Evolutionary conservation across 164 flowering plant species (phyloP).

Genomic region (Amborella trichopoda): DNA sequence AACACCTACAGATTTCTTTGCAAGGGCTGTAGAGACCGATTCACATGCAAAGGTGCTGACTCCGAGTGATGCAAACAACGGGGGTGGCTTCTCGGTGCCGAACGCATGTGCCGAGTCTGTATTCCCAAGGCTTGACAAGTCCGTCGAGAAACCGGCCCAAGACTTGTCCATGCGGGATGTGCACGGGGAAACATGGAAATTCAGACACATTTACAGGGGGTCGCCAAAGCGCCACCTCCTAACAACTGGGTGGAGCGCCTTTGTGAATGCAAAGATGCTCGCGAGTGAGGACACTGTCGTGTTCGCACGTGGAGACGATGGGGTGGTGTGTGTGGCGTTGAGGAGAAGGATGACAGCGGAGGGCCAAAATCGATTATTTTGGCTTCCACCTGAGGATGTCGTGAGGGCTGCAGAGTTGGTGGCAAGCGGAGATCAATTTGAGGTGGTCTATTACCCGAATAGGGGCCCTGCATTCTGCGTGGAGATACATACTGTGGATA

Average conservation of each 20-base stretch:
- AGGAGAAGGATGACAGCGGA: constrained; percentile 16
- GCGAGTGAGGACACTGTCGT: constrained; percentile 74
- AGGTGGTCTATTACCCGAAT: constrained; percentile 54
- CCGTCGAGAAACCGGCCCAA: constrained; percentile 68
- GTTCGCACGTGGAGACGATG: constrained; percentile 30
- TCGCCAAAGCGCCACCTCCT: constrained; percentile 75
- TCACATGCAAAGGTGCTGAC: constrained; percentile 57
- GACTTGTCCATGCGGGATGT: constrained; percentile 32
- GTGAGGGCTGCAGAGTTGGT: constrained; percentile 31
- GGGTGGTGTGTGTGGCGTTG: constrained; percentile 40
- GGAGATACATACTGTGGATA: constrained; percentile 46
- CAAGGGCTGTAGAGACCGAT: constrained; percentile 9
- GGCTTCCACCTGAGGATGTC: constrained; percentile 8
- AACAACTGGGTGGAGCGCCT: constrained; percentile 91
- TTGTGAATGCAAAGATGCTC: constrained; percentile 63
- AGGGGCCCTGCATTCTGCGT: constrained; percentile 55
- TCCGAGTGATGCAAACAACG: constrained; percentile 75
- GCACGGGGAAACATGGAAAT: constrained; percentile 45
- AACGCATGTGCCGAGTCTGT: constrained; percentile 67
- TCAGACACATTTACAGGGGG: constrained; percentile 56
- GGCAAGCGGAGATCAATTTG: constrained; percentile 29
- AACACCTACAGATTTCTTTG: background rate
- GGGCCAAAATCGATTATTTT: background rate
- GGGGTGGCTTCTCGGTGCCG: constrained; percentile 90
- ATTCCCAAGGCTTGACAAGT: constrained; percentile 45